Percentiles rank a stretch among this genome's conserved stretches.
Evolutionary conservation across 2,329 filamentous ascomycete genomes (phyloP).

Genomic region (Aspergillus quadrilineatus): DNA sequence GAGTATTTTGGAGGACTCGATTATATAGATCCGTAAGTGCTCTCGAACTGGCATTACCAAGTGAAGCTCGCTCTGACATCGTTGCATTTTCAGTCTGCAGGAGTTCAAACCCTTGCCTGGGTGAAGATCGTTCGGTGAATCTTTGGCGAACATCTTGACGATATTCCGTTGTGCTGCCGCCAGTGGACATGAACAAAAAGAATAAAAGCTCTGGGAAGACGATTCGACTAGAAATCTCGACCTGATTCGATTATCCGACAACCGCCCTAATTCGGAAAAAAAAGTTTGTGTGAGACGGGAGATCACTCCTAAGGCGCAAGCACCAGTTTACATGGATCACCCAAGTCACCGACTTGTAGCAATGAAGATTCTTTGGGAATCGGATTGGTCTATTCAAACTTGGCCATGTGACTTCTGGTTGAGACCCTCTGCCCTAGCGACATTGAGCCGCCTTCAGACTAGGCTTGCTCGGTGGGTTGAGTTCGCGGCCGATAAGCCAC

Average conservation of each 20-base stretch:
- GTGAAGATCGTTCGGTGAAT: conserved; percentile 20
- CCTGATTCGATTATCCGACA: conserved; percentile 9
- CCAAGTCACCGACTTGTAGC: conserved; percentile 43
- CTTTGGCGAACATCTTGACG: background rate
- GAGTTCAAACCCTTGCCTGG: conserved; percentile 26
- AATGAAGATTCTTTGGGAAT: conserved; percentile 39
- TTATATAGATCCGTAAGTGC: conserved; percentile 46
- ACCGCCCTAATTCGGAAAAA: conserved; percentile 8
- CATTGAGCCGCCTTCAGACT: conserved; percentile 7
- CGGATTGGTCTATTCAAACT: conserved; percentile 42
- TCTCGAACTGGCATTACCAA: conserved; percentile 4
- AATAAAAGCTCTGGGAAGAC: background rate
- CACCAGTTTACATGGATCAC: conserved; percentile 30
- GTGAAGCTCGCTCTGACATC: background rate
- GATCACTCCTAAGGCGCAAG: conserved; percentile 18
- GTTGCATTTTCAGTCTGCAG: conserved; percentile 10
- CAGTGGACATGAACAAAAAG: background rate
- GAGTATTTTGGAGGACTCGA: conserved; percentile 52
- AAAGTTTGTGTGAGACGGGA: conserved; percentile 13
- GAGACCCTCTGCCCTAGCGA: conserved; percentile 19
- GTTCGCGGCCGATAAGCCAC: conserved; percentile 32
- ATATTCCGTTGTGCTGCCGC: background rate
- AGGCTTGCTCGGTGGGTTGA: conserved; percentile 30
- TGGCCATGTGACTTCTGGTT: conserved; percentile 33
- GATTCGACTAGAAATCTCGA: conserved; percentile 9